A percentile compares a stretch with the other conserved stretches of the same genome.
Conservation (phyloP, 2,329 filamentous ascomycete species). For the Paraphaeosphaeria sporulosa region DNA sequence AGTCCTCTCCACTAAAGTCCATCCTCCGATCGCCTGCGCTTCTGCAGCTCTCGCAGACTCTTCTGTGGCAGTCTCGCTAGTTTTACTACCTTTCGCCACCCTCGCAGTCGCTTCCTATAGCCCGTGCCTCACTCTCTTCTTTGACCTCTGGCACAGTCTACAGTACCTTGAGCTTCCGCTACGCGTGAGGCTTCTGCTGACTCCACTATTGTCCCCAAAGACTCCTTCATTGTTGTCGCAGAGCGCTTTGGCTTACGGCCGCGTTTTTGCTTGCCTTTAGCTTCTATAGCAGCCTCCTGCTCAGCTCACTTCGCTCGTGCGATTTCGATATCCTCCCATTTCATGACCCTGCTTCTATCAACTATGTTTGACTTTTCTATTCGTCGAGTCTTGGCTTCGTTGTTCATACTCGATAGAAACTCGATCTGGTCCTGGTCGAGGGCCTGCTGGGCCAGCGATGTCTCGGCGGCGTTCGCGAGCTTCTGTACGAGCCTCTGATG, state of each 20-base stretch:
- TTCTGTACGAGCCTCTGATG: slow-evolving; percentile 24
- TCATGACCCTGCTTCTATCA: slow-evolving; percentile 32
- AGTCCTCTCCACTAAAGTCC: too few species aligned
- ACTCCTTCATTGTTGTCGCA: slow-evolving; percentile 3
- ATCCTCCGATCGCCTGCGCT: neutral
- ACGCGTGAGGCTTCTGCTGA: slow-evolving; percentile 2
- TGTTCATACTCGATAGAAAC: slow-evolving; percentile 36
- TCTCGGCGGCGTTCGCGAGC: slow-evolving; percentile 31
- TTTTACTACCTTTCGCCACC: neutral
- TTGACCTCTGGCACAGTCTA: too few species aligned
- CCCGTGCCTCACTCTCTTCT: slow-evolving; percentile 7
- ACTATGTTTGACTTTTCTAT: slow-evolving; percentile 30
- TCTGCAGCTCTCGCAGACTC: slow-evolving; percentile 2
- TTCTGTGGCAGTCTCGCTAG: neutral
- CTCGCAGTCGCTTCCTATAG: neutral
- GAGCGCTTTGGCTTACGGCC: slow-evolving; percentile 16
- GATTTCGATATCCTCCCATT: slow-evolving; percentile 29
- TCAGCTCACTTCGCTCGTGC: slow-evolving; percentile 26
- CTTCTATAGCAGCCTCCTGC: slow-evolving; percentile 26
- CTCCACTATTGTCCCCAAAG: neutral
- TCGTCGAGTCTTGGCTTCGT: slow-evolving; percentile 29
- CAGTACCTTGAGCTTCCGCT: neutral
- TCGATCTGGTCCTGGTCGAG: slow-evolving; percentile 35
- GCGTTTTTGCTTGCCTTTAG: slow-evolving; percentile 14
- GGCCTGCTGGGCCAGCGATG: slow-evolving; percentile 28